Conservation (phyloP, 305 asterid genomes). For the Rubia peregrina region DNA sequence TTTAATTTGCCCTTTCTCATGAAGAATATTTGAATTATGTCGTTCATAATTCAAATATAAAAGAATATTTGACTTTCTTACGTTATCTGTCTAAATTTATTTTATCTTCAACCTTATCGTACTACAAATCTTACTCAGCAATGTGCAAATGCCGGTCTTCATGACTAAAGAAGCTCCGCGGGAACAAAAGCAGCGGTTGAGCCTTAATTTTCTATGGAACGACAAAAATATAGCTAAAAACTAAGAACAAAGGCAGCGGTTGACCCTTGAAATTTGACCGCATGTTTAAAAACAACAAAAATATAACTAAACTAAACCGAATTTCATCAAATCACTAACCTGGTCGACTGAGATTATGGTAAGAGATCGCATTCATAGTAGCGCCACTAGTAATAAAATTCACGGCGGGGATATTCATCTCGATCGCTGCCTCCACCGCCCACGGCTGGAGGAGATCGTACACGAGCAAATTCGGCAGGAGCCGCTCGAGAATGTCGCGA, state of each 20-base stretch:
- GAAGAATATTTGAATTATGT: no score
- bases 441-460: conserved; percentile 17
- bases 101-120: conserved; percentile 26
- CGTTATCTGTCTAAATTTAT: conserved; percentile 30
- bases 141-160: background rate
- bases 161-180: background rate
- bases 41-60: no score
- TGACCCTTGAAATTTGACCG: no score
- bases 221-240: no score
- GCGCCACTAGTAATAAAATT: conserved; percentile 5
- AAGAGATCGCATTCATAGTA: background rate
- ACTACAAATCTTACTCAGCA: conserved; percentile 4
- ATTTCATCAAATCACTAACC: no score
- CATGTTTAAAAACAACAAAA: no score
- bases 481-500: background rate
- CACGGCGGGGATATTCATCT: background rate
- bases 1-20: no score
- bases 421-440: background rate
- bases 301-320: no score
- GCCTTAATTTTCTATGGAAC: conserved; percentile 17
- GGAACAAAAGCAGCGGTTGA: conserved; percentile 12
- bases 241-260: no score
- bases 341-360: background rate
- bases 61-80: conserved; percentile 22
- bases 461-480: conserved; percentile 11